Conservation (phyloP, 2,329 filamentous ascomycete species). For the Aquanectria penicillioides region DNA sequence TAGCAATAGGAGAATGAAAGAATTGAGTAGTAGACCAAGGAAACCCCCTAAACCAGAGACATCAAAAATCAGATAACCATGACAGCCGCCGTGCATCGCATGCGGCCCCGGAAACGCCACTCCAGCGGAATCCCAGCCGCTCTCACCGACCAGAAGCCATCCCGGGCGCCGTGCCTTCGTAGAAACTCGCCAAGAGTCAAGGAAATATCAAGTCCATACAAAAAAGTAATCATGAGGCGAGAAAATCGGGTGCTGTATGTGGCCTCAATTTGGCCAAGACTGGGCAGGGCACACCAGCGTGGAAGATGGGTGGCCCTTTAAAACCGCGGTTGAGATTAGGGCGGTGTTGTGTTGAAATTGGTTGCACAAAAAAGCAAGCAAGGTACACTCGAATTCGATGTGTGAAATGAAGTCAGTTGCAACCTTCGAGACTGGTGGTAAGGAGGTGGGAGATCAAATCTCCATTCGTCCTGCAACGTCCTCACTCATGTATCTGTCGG, state of each 20-base stretch:
- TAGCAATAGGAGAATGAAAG: background rate
- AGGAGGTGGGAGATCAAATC: conserved; percentile 52
- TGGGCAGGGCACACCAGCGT: background rate
- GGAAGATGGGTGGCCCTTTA: background rate
- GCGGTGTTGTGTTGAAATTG: conserved; percentile 32
- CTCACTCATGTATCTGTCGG: conserved; percentile 68
- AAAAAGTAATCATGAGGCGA: conserved; percentile 18
- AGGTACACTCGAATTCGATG: conserved; percentile 5
- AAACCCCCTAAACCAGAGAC: conserved; percentile 11
- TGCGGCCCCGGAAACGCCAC: conserved; percentile 36
- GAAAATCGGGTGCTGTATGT: conserved; percentile 21
- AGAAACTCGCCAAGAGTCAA: conserved; percentile 24
- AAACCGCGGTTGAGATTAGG: conserved; percentile 20
- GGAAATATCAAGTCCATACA: conserved; percentile 22
- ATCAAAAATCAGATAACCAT: conserved; percentile 6
- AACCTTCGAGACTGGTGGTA: background rate
- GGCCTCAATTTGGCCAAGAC: conserved; percentile 7
- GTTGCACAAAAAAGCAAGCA: conserved; percentile 9
- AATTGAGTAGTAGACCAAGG: background rate
- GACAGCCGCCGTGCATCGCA: conserved; percentile 17
- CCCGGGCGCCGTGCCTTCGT: conserved; percentile 43
- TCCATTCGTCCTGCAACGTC: conserved; percentile 72
- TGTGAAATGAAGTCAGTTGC: conserved; percentile 5
- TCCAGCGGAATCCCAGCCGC: conserved; percentile 45
- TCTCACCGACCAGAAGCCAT: conserved; percentile 51